Conservation (phyloP, 2,329 filamentous ascomycete genomes). For the Fusarium denticulatum region DNA sequence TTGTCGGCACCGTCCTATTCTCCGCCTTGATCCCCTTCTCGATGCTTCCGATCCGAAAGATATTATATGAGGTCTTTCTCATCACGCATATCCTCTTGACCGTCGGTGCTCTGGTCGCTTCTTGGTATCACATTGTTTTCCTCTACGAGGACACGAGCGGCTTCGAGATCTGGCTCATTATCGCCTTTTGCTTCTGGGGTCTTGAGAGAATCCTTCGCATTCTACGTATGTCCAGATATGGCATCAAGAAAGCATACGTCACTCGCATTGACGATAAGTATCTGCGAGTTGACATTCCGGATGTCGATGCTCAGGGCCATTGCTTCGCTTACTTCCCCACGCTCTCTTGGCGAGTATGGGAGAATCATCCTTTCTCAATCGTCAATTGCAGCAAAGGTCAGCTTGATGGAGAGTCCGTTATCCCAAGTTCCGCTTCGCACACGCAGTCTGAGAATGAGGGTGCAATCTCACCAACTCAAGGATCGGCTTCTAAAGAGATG, state of each 20-base stretch:
- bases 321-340: slow-evolving; percentile 47
- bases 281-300: slow-evolving; percentile 43
- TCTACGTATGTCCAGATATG: slow-evolving; percentile 28
- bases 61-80: slow-evolving; percentile 57
- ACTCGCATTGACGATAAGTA: slow-evolving; percentile 45
- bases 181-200: slow-evolving; percentile 44
- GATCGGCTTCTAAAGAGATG: slow-evolving; percentile 24
- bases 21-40: slow-evolving; percentile 47
- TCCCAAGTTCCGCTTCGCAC: not conserved
- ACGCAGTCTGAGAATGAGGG: slow-evolving; percentile 27
- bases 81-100: slow-evolving; percentile 54
- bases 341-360: slow-evolving; percentile 47
- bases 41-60: slow-evolving; percentile 49
- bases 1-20: slow-evolving; percentile 51
- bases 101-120: slow-evolving; percentile 53
- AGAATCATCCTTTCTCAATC: slow-evolving; percentile 48
- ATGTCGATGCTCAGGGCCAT: slow-evolving; percentile 41
- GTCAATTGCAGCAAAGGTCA: slow-evolving; percentile 31
- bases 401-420: not conserved
- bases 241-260: slow-evolving; percentile 44
- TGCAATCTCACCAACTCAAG: not conserved
- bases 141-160: slow-evolving; percentile 53
- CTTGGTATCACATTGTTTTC: slow-evolving; percentile 54
- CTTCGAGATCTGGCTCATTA: slow-evolving; percentile 50
- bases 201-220: slow-evolving; percentile 44